These are phyloP conservation scores for Heliamphora pulchella DNA, from an alignment of 179 eudicot genomes.

Conservation along the genomic window DNA sequence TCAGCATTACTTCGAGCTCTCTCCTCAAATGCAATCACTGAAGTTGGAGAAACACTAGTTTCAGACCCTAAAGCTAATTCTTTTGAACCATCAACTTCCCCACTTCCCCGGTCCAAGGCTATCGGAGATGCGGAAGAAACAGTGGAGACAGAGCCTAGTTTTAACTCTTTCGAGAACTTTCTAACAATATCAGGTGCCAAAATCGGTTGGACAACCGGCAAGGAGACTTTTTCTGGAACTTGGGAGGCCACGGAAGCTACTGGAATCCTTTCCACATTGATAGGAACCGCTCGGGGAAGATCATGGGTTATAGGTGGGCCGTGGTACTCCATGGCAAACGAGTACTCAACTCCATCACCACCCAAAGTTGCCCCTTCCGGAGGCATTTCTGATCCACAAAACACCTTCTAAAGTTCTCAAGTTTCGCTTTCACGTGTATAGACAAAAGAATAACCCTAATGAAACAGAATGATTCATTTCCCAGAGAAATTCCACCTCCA, in stretches of 20 bases:
- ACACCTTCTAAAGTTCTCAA: background rate
- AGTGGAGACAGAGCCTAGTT: slow-evolving; percentile 39
- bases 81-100: slow-evolving; percentile 28
- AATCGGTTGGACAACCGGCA: slow-evolving; percentile 83
- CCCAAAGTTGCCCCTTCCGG: slow-evolving; percentile 24
- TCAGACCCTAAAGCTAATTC: slow-evolving; percentile 37
- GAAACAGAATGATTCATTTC: background rate
- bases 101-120: slow-evolving; percentile 29
- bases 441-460: background rate
- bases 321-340: slow-evolving; percentile 77
- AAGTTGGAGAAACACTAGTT: slow-evolving; percentile 47
- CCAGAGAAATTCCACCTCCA: background rate
- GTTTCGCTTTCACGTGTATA: background rate
- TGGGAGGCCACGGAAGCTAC: slow-evolving; percentile 65
- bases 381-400: slow-evolving; percentile 23
- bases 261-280: slow-evolving; percentile 67
- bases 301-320: slow-evolving; percentile 74
- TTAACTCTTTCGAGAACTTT: slow-evolving; percentile 51
- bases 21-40: slow-evolving; percentile 40
- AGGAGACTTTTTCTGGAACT: slow-evolving; percentile 27
- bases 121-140: slow-evolving; percentile 60
- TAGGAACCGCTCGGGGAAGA: slow-evolving; percentile 81
- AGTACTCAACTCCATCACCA: slow-evolving; percentile 49
- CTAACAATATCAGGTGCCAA: slow-evolving; percentile 37
- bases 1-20: slow-evolving; percentile 27